phyloP scores from a whole-genome alignment of 2,329 filamentous ascomycete genomes.

The Nigrograna mackinnonii region DNA sequence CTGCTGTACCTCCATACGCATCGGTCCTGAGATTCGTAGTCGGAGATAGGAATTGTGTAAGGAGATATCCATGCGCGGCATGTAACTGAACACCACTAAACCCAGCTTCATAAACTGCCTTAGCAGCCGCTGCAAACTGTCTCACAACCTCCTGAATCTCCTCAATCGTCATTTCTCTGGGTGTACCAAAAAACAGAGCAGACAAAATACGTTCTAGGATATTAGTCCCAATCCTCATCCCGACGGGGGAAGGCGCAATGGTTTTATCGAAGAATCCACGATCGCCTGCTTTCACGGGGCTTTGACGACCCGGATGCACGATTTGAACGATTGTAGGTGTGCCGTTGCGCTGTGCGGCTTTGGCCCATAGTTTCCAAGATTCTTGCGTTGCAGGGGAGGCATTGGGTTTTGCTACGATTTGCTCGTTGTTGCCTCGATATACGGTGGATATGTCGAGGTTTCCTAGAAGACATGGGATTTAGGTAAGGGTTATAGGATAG shows the following conservation, averaged over 20 bases:
- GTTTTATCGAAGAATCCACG: slow-evolving; percentile 38
- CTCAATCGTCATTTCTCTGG: slow-evolving; percentile 53
- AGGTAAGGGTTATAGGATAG: neutral
- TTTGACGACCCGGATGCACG: slow-evolving; percentile 64
- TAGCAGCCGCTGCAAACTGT: slow-evolving; percentile 61
- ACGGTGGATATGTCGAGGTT: slow-evolving; percentile 61
- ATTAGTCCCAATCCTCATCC: slow-evolving; percentile 29
- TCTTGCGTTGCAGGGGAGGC: slow-evolving; percentile 43
- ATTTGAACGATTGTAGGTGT: slow-evolving; percentile 62
- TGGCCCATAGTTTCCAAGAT: slow-evolving; percentile 17
- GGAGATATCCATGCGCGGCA: slow-evolving; percentile 55
- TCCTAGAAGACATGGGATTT: slow-evolving; percentile 2
- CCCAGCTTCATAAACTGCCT: slow-evolving; percentile 52
- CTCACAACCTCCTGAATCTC: slow-evolving; percentile 61
- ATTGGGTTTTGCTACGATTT: slow-evolving; percentile 9
- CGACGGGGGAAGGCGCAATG: slow-evolving; percentile 48
- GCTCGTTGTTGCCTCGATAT: slow-evolving; percentile 48
- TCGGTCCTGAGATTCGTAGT: slow-evolving; percentile 53
- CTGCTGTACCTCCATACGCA: slow-evolving; percentile 50
- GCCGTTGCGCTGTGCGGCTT: slow-evolving; percentile 59
- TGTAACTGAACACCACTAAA: slow-evolving; percentile 60
- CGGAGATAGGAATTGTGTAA: slow-evolving; percentile 46
- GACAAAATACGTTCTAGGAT: slow-evolving; percentile 50
- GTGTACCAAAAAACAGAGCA: slow-evolving; percentile 43
- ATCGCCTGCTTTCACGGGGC: slow-evolving; percentile 43